Evolutionary conservation across 768 basidiomycete genomes (phyloP), one percentile per base, ranked within the genome.

Genomic region (Rhizopogon vesiculosus): DNA sequence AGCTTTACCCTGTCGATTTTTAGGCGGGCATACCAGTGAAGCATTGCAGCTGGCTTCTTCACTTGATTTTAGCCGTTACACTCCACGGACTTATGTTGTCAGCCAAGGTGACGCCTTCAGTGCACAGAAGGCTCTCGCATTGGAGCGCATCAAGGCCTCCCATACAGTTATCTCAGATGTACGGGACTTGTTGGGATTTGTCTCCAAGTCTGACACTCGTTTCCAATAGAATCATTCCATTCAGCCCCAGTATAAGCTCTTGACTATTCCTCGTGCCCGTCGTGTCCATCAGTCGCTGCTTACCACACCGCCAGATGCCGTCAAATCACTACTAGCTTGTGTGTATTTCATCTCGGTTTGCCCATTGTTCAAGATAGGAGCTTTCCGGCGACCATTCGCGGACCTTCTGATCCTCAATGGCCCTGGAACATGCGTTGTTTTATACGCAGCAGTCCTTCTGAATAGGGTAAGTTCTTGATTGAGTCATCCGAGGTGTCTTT

Each of bases 21-120:
- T 66, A 98, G 96, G 97, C 44, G 97, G 97, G 0, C 97, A 99
- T 72, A 97, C 94, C 15, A 85, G 81, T 58, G 97, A 99, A 76
- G 89, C 87, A 42, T 70, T 96, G 59, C 75, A 78, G 35, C 76
- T 98, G 28, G 54, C 90, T 28, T 87, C 86, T 2, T 73, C 85
- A 12, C 70, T 99, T 25, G 85, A 94, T 66, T 86, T 88, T 57
- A 64, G 74, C 12, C 83, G 89, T 42, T 98, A 94, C 70, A 76
- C 76, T 7, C 85, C 83, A 15, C 79, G 97, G 55, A 83, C 78
- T 39, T 99, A 98, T 66, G 78, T 98, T 53, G 70, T 91, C 61
- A 88, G 88, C 61, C 78, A 89, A 59, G 93, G 89, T 1, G 96
- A 99, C 69, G 61, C 67, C 19, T 77, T 98, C 56, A 97, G 93